A percentile compares a stretch with the other conserved stretches of the same genome.
These are phyloP conservation scores for Corniculantispora saksenae DNA, from an alignment of 2,329 filamentous ascomycete genomes.

Conservation along the genomic window DNA sequence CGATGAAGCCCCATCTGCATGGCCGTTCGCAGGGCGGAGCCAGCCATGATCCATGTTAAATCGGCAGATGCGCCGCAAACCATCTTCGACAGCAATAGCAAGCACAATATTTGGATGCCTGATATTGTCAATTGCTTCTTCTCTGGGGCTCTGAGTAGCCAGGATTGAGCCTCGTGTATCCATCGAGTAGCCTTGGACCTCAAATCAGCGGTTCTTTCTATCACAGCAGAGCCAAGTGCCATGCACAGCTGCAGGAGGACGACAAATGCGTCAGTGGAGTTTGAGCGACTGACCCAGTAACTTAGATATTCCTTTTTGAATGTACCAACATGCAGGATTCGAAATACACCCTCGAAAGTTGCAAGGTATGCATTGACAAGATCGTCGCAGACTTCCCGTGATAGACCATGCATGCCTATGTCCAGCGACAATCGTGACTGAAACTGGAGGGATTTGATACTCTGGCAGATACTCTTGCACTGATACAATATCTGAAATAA, in stretches of 20 bases:
- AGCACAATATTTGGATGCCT: conserved; percentile 53
- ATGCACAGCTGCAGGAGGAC: conserved; percentile 57
- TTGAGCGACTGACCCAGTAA: conserved; percentile 47
- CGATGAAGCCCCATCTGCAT: conserved; percentile 61
- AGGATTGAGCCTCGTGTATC: conserved; percentile 55
- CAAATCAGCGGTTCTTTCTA: conserved; percentile 47
- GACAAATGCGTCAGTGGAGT: conserved; percentile 45
- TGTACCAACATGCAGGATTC: conserved; percentile 58
- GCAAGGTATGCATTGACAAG: conserved; percentile 56
- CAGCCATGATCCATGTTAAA: conserved; percentile 53
- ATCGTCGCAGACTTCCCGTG: conserved; percentile 46
- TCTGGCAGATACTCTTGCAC: conserved; percentile 44
- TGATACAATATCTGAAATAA: conserved; percentile 35
- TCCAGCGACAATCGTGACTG: conserved; percentile 37
- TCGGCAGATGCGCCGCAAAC: conserved; percentile 50
- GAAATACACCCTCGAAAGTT: conserved; percentile 56
- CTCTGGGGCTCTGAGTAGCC: conserved; percentile 47
- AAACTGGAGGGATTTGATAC: conserved; percentile 43
- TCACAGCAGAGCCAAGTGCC: conserved; percentile 50
- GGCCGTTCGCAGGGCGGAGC: conserved; percentile 52
- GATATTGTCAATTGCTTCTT: conserved; percentile 52
- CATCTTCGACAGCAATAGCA: conserved; percentile 52
- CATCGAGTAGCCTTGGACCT: conserved; percentile 47
- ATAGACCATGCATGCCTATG: conserved; percentile 42
- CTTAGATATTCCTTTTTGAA: conserved; percentile 56